Evolutionary conservation across 805 yeast genomes (phyloP).

Genomic region (Gaillardinia entomophila): DNA sequence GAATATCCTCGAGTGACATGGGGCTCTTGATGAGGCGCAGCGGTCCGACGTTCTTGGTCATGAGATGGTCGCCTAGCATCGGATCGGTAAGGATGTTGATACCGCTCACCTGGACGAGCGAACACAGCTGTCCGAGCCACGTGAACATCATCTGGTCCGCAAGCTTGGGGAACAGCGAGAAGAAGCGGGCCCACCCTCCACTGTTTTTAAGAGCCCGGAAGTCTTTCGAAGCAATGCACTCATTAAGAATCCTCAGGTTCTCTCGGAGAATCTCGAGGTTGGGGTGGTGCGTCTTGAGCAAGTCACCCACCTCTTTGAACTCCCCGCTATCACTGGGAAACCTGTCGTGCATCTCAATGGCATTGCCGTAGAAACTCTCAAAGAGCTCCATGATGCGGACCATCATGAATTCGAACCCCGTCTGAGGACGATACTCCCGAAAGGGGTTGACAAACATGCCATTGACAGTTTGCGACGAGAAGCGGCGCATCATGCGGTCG

Average conservation of each 20-base stretch:
- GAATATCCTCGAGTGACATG: constrained; percentile 50
- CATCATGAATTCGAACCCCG: constrained; percentile 75
- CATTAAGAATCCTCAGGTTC: constrained; percentile 23
- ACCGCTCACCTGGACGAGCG: constrained; percentile 63
- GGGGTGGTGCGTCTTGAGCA: constrained; percentile 60
- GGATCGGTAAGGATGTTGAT: constrained; percentile 86
- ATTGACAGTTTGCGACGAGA: constrained; percentile 39
- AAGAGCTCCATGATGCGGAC: constrained; percentile 69
- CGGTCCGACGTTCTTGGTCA: constrained; percentile 69
- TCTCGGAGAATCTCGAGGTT: constrained; percentile 39
- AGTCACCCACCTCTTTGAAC: constrained; percentile 34
- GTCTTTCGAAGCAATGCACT: constrained; percentile 15
- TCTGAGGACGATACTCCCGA: constrained; percentile 83
- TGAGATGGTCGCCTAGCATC: constrained; percentile 58
- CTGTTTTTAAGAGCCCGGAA: constrained; percentile 10
- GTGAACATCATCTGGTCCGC: constrained; percentile 58
- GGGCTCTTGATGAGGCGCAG: constrained; percentile 80
- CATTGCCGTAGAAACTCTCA: constrained; percentile 43
- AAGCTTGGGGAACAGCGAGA: constrained; percentile 20
- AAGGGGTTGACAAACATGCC: constrained; percentile 92
- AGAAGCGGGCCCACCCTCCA: constrained; percentile 2
- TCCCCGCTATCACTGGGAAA: constrained; percentile 27
- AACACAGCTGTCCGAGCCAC: constrained; percentile 93
- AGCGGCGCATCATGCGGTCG: constrained; percentile 8
- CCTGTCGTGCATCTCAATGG: constrained; percentile 30